A percentile compares a stretch with the other conserved stretches of the same genome.
Evolutionary conservation across 2,329 filamentous ascomycete genomes (phyloP).

Genomic region (Lithohypha guttulata): DNA sequence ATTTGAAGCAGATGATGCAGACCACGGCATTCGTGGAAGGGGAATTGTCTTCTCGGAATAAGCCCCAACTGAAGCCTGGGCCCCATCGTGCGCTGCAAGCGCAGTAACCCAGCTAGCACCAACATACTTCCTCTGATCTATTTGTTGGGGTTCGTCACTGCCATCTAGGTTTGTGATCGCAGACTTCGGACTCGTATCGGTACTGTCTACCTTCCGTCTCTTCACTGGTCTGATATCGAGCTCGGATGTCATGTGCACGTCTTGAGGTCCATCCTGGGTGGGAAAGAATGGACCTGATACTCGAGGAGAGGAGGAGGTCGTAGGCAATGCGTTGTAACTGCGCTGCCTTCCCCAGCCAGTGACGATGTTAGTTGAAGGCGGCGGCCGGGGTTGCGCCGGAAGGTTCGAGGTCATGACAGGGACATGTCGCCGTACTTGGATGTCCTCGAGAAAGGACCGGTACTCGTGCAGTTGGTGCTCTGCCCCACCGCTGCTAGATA

Average conservation of each 20-base stretch:
- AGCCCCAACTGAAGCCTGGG: no score
- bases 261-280: neutral
- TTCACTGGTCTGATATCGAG: conserved; percentile 33
- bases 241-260: conserved; percentile 26
- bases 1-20: neutral
- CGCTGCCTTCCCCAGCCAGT: neutral
- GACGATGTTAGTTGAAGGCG: conserved; percentile 11
- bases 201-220: conserved; percentile 23
- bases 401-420: conserved; percentile 22
- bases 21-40: conserved; percentile 2
- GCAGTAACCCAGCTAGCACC: neutral
- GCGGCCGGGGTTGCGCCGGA: conserved; percentile 21
- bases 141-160: neutral
- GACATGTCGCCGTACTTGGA: conserved; percentile 19
- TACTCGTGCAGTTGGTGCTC: conserved; percentile 1
- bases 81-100: no score
- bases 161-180: neutral
- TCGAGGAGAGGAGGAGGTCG: neutral
- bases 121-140: neutral
- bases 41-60: no score
- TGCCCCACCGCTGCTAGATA: conserved; percentile 1
- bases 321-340: neutral
- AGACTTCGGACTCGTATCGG: conserved; percentile 2
- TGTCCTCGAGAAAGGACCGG: conserved; percentile 7
- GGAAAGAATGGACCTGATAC: neutral